Evolutionary conservation across 1,284 basidiomycete species (phyloP).

Genomic region (Stereum hirsutum): DNA sequence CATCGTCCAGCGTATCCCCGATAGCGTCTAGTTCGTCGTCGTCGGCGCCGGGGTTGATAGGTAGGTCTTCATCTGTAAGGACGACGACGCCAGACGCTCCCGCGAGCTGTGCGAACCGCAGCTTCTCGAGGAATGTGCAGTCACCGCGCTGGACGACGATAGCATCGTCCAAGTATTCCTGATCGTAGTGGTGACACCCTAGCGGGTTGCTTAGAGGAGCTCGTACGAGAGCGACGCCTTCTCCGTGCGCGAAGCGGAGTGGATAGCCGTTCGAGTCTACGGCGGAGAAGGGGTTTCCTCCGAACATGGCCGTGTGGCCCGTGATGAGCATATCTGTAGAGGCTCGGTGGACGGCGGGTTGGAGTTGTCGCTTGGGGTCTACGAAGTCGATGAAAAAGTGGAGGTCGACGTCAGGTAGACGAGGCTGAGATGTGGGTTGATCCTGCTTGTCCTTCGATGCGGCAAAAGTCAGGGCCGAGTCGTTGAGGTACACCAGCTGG

Average conservation of each 20-base stretch:
- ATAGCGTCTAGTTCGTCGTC: slow-evolving; percentile 43
- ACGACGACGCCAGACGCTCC: slow-evolving; percentile 73
- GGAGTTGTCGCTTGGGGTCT: slow-evolving; percentile 33
- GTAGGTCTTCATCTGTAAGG: slow-evolving; percentile 47
- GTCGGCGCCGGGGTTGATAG: slow-evolving; percentile 63
- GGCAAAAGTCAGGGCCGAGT: slow-evolving; percentile 44
- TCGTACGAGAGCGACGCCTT: slow-evolving; percentile 41
- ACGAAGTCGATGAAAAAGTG: slow-evolving; percentile 45
- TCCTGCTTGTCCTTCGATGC: slow-evolving; percentile 15
- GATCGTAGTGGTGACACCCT: slow-evolving; percentile 52
- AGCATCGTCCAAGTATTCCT: slow-evolving; percentile 37
- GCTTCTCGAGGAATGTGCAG: slow-evolving; percentile 80
- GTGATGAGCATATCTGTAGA: slow-evolving; percentile 32
- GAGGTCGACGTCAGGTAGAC: slow-evolving; percentile 40
- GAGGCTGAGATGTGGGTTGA: slow-evolving; percentile 17
- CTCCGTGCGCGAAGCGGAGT: slow-evolving; percentile 35
- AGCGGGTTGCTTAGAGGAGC: slow-evolving; percentile 35
- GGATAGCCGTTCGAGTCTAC: slow-evolving; percentile 16
- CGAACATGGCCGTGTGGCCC: slow-evolving; percentile 66
- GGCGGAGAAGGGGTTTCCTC: slow-evolving; percentile 41
- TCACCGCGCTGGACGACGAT: slow-evolving; percentile 58
- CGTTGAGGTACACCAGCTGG: slow-evolving; percentile 75
- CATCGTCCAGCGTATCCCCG: slow-evolving; percentile 43
- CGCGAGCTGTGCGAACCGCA: slow-evolving; percentile 50
- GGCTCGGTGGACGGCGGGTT: slow-evolving; percentile 23